Evolutionary conservation across 345 rosid genomes (phyloP).

Genomic region (Luvunga scandens): DNA sequence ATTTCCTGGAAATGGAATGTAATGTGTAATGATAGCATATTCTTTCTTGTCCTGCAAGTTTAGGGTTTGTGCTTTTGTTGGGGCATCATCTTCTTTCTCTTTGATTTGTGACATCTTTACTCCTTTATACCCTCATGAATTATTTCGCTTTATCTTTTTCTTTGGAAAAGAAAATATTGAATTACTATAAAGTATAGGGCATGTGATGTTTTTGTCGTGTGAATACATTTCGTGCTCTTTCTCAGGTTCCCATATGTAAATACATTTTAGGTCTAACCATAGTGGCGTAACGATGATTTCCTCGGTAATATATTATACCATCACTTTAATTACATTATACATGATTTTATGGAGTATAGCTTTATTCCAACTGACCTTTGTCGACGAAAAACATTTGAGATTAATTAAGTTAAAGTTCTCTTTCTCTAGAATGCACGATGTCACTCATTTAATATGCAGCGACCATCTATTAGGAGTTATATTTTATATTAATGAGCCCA

Average conservation of each 20-base stretch:
- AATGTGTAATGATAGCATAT: background rate
- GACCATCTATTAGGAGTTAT: background rate
- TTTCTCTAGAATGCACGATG: background rate
- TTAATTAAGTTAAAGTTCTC: no score
- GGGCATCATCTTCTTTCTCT: background rate
- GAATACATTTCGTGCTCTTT: background rate
- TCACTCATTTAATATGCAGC: background rate
- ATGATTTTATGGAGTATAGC: background rate
- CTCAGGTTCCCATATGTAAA: background rate
- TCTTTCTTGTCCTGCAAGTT: conserved; percentile 18
- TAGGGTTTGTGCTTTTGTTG: background rate
- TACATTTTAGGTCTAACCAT: background rate
- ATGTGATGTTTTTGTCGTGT: background rate
- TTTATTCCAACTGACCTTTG: background rate
- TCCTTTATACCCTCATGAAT: background rate
- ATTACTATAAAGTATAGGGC: background rate
- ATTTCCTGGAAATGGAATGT: background rate
- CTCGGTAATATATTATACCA: no score
- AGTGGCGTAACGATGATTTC: background rate
- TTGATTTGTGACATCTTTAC: background rate
- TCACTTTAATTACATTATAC: no score
- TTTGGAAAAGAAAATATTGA: background rate
- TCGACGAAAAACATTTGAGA: no score
- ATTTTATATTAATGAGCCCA: background rate
- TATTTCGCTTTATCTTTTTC: background rate